These are phyloP conservation scores for Aspergillus avenaceus DNA, from an alignment of 495 filamentous ascomycete genomes.

Conservation along the genomic window DNA sequence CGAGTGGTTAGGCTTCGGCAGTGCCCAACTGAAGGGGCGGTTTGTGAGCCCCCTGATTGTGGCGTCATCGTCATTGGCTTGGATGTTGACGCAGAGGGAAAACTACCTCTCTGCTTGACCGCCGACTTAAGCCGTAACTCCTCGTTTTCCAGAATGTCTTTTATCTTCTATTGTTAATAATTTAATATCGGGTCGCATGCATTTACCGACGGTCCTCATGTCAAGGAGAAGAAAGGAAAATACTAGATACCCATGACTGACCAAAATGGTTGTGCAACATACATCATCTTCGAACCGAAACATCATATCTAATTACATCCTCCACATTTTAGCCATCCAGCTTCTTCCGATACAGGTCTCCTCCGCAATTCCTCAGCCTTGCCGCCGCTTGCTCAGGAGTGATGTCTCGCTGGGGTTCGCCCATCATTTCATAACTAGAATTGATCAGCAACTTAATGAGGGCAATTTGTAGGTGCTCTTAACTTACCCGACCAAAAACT, in stretches of 20 bases:
- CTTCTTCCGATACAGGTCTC: conserved; percentile 77
- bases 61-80: conserved; percentile 61
- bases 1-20: conserved; percentile 76
- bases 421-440: conserved; percentile 82
- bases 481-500: conserved; percentile 83
- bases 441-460: conserved; percentile 9
- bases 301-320: background rate
- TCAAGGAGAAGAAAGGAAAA: background rate
- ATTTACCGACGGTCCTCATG: background rate
- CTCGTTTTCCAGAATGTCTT: background rate
- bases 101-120: conserved; percentile 26
- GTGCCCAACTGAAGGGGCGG: conserved; percentile 61
- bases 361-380: conserved; percentile 67
- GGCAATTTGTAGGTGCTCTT: background rate
- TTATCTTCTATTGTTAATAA: too few relatives aligned
- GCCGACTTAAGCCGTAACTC: background rate
- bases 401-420: conserved; percentile 94
- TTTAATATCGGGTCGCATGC: background rate
- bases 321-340: conserved; percentile 27
- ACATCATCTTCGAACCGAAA: conserved; percentile 3
- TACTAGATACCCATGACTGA: conserved; percentile 39
- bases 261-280: background rate
- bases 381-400: conserved; percentile 94
- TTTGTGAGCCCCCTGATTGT: conserved; percentile 71
- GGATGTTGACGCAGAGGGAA: conserved; percentile 72